Conservation (phyloP, 2,329 filamentous ascomycete genomes). For the Penicillium sp. region DNA sequence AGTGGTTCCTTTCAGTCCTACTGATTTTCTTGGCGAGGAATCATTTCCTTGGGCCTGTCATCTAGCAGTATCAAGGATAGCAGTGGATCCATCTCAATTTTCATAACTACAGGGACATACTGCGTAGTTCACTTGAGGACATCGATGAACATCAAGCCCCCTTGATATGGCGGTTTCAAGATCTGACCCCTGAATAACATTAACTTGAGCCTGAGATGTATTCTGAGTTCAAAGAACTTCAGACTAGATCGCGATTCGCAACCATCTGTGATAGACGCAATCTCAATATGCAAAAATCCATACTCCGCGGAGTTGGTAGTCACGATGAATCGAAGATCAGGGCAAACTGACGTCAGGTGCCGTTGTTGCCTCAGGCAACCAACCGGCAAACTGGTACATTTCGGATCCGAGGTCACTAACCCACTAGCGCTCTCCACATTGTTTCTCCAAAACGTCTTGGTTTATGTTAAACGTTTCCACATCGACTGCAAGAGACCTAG, state of each 20-base stretch:
- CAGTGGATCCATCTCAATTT: not conserved
- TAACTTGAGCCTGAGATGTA: too few species aligned
- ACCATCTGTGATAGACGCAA: not conserved
- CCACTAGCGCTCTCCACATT: not conserved
- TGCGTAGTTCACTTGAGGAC: not conserved
- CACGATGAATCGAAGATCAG: not conserved
- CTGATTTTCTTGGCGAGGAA: not conserved
- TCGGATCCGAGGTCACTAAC: not conserved
- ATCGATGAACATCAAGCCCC: not conserved
- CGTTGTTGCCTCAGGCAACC: slow-evolving; percentile 8
- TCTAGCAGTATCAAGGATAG: not conserved
- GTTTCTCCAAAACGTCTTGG: not conserved
- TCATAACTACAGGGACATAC: not conserved
- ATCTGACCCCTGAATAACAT: not conserved
- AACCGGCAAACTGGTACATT: not conserved
- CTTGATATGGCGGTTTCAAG: not conserved
- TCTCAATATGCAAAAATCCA: not conserved
- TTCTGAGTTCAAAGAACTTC: fast-evolving
- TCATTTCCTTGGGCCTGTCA: not conserved
- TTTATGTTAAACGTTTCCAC: not conserved
- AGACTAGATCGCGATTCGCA: not conserved
- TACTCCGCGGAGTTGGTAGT: too few species aligned
- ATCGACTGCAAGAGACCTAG: not conserved
- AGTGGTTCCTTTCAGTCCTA: not conserved
- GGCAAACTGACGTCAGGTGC: slow-evolving; percentile 20